Conservation (phyloP, 768 basidiomycete species). For the Cystobasidium onofrii region DNA sequence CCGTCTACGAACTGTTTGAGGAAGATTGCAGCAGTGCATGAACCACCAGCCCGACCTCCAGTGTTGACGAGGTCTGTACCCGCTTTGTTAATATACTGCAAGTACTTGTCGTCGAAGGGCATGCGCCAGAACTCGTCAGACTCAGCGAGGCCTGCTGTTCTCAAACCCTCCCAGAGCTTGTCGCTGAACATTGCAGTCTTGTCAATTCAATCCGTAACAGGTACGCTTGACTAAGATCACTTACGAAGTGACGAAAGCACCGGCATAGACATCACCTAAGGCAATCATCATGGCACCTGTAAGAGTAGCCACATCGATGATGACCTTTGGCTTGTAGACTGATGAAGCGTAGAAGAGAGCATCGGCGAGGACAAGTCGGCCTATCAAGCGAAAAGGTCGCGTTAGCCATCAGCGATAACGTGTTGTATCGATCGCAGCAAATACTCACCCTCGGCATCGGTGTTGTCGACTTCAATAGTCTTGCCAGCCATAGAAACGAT, state of each 20-base stretch:
- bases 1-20: slow-evolving; percentile 52
- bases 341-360: slow-evolving; percentile 74
- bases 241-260: slow-evolving; percentile 56
- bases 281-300: slow-evolving; percentile 55
- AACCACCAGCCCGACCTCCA: slow-evolving; percentile 61
- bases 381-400: not conserved
- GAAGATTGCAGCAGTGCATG: slow-evolving; percentile 77
- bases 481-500: slow-evolving; percentile 51
- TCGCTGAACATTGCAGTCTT: slow-evolving; percentile 55
- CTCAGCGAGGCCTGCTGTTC: slow-evolving; percentile 54
- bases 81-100: slow-evolving; percentile 59
- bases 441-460: slow-evolving; percentile 62
- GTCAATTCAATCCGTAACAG: too few relatives aligned
- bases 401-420: not conserved
- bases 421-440: not conserved
- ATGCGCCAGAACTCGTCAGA: slow-evolving; percentile 64
- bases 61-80: slow-evolving; percentile 60
- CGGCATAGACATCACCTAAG: slow-evolving; percentile 66
- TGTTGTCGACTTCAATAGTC: slow-evolving; percentile 76
- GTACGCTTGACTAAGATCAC: not conserved
- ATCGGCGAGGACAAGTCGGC: slow-evolving; percentile 51
- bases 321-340: slow-evolving; percentile 66
- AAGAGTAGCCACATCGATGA: slow-evolving; percentile 80
- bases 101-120: slow-evolving; percentile 75
- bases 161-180: slow-evolving; percentile 62